phyloP scores from a whole-genome alignment of 2,329 filamentous ascomycete genomes.

The Tolypocladium capitatum region DNA sequence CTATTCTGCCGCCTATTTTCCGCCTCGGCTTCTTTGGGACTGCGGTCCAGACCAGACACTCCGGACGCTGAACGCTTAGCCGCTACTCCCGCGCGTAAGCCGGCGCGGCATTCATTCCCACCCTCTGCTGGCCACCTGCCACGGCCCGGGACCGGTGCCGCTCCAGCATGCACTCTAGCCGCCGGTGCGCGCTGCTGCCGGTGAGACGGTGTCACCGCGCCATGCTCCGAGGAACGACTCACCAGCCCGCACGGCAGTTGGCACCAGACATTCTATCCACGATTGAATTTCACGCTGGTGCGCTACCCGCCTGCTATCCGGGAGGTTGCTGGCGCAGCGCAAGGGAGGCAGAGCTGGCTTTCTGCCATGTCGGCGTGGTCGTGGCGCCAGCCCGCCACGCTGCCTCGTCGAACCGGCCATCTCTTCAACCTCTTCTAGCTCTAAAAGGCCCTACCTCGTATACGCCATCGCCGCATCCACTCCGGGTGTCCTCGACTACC shows the following conservation, averaged over 20 bases:
- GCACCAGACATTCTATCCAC: no score
- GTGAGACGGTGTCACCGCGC: background rate
- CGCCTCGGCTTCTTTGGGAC: background rate
- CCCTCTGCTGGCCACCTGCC: background rate
- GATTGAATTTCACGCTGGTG: background rate
- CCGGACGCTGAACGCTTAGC: background rate
- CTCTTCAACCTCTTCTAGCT: background rate
- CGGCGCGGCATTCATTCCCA: background rate
- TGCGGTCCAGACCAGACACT: background rate
- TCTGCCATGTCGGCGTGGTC: background rate
- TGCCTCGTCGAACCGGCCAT: background rate
- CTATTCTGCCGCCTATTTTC: no score
- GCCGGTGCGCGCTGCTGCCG: background rate
- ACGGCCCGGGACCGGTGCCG: background rate
- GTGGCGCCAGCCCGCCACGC: background rate
- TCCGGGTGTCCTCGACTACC: background rate
- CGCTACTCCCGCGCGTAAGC: background rate
- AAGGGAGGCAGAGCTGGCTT: background rate
- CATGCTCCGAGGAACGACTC: background rate
- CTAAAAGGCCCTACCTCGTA: no score
- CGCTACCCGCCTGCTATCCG: background rate
- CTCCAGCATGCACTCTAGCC: background rate
- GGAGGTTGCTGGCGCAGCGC: background rate
- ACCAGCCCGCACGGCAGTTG: background rate
- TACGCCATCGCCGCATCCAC: background rate